phyloP scores from a whole-genome alignment of 2,329 filamentous ascomycete species.

The Aphanoascus verrucosus region DNA sequence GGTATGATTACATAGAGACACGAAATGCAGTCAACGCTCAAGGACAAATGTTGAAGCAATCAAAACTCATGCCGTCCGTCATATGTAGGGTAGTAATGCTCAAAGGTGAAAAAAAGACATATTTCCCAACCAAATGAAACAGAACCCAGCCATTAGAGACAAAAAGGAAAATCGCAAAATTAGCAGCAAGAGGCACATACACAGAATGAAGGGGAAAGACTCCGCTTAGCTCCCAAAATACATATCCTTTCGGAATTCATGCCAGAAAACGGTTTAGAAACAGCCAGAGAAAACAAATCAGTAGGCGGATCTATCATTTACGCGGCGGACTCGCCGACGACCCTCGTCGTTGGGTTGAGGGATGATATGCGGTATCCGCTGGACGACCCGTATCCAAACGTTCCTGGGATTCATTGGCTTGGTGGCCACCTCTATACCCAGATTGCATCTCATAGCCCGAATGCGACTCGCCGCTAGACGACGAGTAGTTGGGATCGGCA shows the following conservation, averaged over 20 bases:
- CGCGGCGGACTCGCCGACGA: slow-evolving; percentile 5
- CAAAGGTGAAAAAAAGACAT: too few species aligned
- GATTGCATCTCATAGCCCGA: slow-evolving; percentile 14
- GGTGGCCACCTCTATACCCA: slow-evolving; percentile 3
- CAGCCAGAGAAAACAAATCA: background rate
- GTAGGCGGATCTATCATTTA: background rate
- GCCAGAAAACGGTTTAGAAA: background rate
- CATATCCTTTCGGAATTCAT: background rate
- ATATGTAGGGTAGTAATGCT: too few species aligned
- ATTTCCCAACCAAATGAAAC: too few species aligned
- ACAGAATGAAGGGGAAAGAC: too few species aligned
- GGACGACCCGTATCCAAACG: slow-evolving; percentile 3
- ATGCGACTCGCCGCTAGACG: slow-evolving; percentile 13
- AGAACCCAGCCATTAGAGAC: too few species aligned
- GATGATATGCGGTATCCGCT: slow-evolving; percentile 8
- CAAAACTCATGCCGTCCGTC: too few species aligned
- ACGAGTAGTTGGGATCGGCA: slow-evolving; percentile 5
- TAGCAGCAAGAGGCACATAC: too few species aligned
- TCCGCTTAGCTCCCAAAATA: too few species aligned
- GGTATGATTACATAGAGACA: too few species aligned
- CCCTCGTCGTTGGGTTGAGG: background rate
- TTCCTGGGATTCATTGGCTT: slow-evolving; percentile 6
- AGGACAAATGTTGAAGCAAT: too few species aligned
- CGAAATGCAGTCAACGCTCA: too few species aligned
- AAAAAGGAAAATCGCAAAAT: too few species aligned